Conservation (phyloP, 2,329 filamentous ascomycete species). For the Endoconidiophora polonica region DNA sequence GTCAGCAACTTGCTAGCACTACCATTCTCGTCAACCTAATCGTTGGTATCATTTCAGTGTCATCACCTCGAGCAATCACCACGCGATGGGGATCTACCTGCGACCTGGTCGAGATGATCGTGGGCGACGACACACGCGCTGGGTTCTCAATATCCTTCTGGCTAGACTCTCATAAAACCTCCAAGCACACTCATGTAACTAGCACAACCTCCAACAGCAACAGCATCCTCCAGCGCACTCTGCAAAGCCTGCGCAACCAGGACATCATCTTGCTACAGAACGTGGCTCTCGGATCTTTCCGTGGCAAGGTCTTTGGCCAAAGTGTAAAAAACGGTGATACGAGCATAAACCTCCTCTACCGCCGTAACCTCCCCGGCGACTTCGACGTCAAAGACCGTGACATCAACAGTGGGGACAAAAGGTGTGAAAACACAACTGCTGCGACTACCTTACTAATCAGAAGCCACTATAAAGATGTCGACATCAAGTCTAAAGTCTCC, state of each 20-base stretch:
- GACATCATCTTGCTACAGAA: constrained; percentile 70
- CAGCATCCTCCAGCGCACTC: constrained; percentile 14
- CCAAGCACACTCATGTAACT: no score
- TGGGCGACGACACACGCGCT: constrained; percentile 71
- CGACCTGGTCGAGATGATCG: constrained; percentile 57
- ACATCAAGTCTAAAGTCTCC: constrained; percentile 23
- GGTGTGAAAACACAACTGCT: constrained; percentile 22
- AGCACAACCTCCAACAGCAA: no score
- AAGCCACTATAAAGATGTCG: constrained; percentile 39
- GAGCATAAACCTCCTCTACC: constrained; percentile 48
- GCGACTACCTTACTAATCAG: constrained; percentile 34
- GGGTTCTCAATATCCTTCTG: constrained; percentile 77
- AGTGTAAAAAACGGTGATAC: constrained; percentile 55
- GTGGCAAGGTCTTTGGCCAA: constrained; percentile 66
- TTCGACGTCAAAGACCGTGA: no score
- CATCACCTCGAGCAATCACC: constrained; percentile 48
- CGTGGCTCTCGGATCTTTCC: constrained; percentile 61
- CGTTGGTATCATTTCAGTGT: constrained; percentile 59
- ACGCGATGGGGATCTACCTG: constrained; percentile 46
- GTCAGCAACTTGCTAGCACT: not conserved
- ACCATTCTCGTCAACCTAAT: constrained; percentile 58
- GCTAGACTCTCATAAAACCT: constrained; percentile 32
- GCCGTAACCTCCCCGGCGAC: constrained; percentile 30
- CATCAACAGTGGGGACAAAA: no score
- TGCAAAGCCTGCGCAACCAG: constrained; percentile 40